These are phyloP conservation scores for Hypoxylon sp. DNA, from an alignment of 2,329 filamentous ascomycete genomes.

Conservation along the genomic window DNA sequence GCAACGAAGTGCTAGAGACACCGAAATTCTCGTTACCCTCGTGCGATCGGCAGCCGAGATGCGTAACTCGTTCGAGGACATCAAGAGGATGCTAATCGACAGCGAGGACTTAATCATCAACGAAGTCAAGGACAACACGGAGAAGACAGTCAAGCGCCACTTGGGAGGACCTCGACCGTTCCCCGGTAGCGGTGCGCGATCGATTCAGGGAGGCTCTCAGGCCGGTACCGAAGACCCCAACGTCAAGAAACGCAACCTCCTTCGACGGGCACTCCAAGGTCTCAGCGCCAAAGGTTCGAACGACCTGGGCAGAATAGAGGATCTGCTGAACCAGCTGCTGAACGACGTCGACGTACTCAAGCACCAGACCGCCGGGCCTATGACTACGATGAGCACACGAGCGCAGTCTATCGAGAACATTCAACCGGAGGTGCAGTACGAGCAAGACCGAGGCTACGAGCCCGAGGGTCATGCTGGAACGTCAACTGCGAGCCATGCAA, in stretches of 20 bases:
- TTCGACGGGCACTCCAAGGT: conserved; percentile 90
- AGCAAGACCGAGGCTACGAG: conserved; percentile 79
- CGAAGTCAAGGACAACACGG: conserved; percentile 85
- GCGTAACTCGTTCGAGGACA: conserved; percentile 94
- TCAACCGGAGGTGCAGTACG: conserved; percentile 67
- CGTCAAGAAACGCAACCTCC: conserved; percentile 90
- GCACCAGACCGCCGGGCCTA: conserved; percentile 58
- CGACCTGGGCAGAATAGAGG: conserved; percentile 87
- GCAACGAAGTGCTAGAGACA: conserved; percentile 93
- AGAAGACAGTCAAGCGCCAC: conserved; percentile 81
- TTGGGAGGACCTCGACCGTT: conserved; percentile 87
- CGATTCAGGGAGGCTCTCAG: conserved; percentile 63
- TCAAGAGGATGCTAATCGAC: conserved; percentile 90
- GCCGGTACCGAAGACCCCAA: conserved; percentile 65
- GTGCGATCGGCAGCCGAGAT: conserved; percentile 95
- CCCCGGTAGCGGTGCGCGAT: conserved; percentile 70
- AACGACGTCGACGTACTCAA: conserved; percentile 89
- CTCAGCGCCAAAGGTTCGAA: conserved; percentile 86
- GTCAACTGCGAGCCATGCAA: conserved; percentile 73
- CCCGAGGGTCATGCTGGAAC: conserved; percentile 82
- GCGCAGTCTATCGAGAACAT: conserved; percentile 73
- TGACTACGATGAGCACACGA: conserved; percentile 56
- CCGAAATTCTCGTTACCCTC: conserved; percentile 92
- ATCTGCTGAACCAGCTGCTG: conserved; percentile 90
- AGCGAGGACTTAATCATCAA: conserved; percentile 90